These are phyloP conservation scores for Debaryomycetaceae sp. DNA, from an alignment of 1,139 yeast genomes.

Conservation along the genomic window DNA sequence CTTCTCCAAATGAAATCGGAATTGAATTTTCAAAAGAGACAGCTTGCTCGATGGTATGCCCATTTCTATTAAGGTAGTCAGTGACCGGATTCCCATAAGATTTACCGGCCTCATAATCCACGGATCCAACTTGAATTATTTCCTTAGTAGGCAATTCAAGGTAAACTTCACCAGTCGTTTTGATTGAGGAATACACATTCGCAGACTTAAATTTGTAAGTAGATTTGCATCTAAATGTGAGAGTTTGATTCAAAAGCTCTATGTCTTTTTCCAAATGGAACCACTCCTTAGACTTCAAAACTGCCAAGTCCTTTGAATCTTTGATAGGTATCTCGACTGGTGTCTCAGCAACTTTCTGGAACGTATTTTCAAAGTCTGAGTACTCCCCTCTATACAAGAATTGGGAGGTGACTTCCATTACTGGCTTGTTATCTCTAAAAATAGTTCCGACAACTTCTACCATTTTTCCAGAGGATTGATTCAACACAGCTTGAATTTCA, in stretches of 20 bases:
- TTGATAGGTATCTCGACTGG: conserved; percentile 77
- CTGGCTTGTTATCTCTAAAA: conserved; percentile 70
- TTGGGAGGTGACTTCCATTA: conserved; percentile 91
- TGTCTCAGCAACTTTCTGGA: conserved; percentile 83
- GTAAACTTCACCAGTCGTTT: conserved; percentile 80
- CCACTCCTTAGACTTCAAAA: conserved; percentile 95
- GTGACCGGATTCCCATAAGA: conserved; percentile 97
- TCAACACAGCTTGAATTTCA: conserved; percentile 81
- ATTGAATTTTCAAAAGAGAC: conserved; percentile 85
- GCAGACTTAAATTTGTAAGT: conserved; percentile 78
- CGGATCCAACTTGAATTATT: conserved; percentile 80
- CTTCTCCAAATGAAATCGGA: conserved; percentile 80
- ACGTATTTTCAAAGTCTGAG: conserved; percentile 84
- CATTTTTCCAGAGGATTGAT: conserved; percentile 90
- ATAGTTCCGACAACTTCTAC: conserved; percentile 94
- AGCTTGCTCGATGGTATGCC: conserved; percentile 92
- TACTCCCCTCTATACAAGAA: conserved; percentile 96
- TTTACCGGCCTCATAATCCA: conserved; percentile 85
- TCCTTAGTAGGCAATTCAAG: conserved; percentile 93
- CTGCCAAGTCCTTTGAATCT: conserved; percentile 87
- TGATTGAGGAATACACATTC: conserved; percentile 72
- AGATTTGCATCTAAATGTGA: conserved; percentile 89
- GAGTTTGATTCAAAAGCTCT: conserved; percentile 72
- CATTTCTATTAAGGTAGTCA: conserved; percentile 89
- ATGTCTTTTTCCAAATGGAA: conserved; percentile 74